Evolutionary conservation across 352 stramenopile genomes (phyloP), one percentile per base, ranked within the genome.

Genomic region (Pythium biforme): DNA sequence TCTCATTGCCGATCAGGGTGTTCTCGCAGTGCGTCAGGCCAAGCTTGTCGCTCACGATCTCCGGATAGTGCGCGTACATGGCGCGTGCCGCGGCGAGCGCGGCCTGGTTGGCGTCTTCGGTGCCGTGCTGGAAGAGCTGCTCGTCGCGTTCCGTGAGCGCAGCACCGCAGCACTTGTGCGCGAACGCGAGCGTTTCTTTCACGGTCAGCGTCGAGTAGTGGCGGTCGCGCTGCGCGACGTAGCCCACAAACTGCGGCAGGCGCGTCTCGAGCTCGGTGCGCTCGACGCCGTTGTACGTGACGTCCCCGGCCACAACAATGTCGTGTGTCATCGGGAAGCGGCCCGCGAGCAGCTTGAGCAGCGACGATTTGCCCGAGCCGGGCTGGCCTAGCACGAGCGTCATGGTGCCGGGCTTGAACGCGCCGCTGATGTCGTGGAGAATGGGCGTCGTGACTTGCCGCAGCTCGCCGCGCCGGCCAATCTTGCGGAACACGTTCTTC

Each of bases 1-100:
- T 62, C 1, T 60, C 74, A 49, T 90, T 62, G 20, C 83, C 83
- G 3, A 92, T 70, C 20, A 88, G 75, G 0, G 81, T 92, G 39
- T 88, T 37, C 46, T 74, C 57, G 54, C 66, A 77, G 22, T 68
- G 60, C 10, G 62, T 43, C 55, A 79, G 62, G 23, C 73, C 69
- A 2, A 77, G 48, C 31, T 73, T 66, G 19, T 68, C 37, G 2
- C 63, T 65, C 20, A 78, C 74, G 29, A 83, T 59, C 57, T 84
- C 69, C 97, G 58, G 50, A 20, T 61, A 70, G 37, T 73, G 54
- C 27, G 59, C 50, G 43, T 65, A 66, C 47, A 77, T 51, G 79
- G 31, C 70, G 69, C 12, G 74, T 47, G 22, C 73, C 0, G 72
- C 68, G 25, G 71, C 64, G 34, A 86, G 46, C n/a, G 75, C 76